Conservation (phyloP, 257 asterid species). For the Thymus mandschuricus region DNA sequence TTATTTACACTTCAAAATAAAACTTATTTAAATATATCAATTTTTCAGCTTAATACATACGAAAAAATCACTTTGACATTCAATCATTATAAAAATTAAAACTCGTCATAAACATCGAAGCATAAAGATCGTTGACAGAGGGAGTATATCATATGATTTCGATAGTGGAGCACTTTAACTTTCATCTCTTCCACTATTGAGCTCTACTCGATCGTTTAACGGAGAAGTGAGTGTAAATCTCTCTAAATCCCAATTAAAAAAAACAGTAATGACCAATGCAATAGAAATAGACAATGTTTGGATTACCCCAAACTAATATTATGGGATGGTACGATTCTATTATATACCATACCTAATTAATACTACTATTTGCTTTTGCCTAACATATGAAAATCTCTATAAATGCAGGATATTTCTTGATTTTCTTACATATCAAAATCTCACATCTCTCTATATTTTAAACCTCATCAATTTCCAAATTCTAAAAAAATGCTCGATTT, state of each 20-base stretch:
- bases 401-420: constrained; percentile 1
- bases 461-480: background rate
- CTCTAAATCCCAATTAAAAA: background rate
- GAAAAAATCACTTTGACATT: no score
- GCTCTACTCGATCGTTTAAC: no score
- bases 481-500: constrained; percentile 22
- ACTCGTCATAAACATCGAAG: no score
- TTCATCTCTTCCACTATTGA: background rate
- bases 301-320: background rate
- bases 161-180: background rate
- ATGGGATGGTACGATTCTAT: constrained; percentile 29
- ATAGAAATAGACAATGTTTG: background rate
- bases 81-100: no score
- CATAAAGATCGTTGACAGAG: no score
- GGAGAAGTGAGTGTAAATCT: constrained; percentile 12
- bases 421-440: background rate
- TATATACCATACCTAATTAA: no score
- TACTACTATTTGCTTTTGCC: no score
- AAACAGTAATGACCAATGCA: background rate
- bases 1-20: no score
- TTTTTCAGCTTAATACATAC: no score
- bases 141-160: background rate
- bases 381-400: background rate
- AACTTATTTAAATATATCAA: no score
- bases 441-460: background rate